Evolutionary conservation across 441 rosid species (phyloP).

Genomic region (Populus hybrid): DNA sequence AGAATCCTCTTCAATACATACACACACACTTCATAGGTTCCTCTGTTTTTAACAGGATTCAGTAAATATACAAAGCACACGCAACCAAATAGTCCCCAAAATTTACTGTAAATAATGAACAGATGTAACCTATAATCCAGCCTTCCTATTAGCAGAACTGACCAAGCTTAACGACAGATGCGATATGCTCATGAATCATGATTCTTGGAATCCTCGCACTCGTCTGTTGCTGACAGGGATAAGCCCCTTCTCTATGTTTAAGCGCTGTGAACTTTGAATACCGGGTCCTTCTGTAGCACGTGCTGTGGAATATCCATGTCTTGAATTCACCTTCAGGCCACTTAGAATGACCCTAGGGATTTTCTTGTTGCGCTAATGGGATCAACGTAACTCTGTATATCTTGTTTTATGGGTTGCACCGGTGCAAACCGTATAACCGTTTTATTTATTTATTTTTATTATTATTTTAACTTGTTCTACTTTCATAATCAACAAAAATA

Average conservation of each 20-base stretch:
- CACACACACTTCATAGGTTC: too few relatives aligned
- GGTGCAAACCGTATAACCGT: not conserved
- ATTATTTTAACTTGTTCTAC: not conserved
- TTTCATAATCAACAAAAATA: too few relatives aligned
- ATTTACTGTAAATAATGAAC: not conserved
- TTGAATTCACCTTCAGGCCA: constrained; percentile 32
- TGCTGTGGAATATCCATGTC: constrained; percentile 22
- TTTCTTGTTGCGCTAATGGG: constrained; percentile 8
- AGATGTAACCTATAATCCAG: not conserved
- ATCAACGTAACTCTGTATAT: not conserved
- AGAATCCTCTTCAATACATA: too few relatives aligned
- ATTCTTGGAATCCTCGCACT: constrained; percentile 49
- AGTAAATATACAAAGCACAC: too few relatives aligned
- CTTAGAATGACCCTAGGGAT: constrained; percentile 34
- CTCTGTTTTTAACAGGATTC: too few relatives aligned
- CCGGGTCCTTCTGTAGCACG: constrained; percentile 29
- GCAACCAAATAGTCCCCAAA: not conserved
- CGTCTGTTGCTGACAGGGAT: constrained; percentile 54
- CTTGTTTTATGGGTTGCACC: not conserved
- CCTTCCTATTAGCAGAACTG: not conserved
- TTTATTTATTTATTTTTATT: too few relatives aligned
- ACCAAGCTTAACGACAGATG: not conserved
- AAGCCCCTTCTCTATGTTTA: constrained; percentile 41
- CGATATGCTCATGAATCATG: not conserved
- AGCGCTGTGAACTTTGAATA: constrained; percentile 18